These are phyloP conservation scores for Penicillium coprophilum DNA, from an alignment of 495 filamentous ascomycete species.

Conservation along the genomic window DNA sequence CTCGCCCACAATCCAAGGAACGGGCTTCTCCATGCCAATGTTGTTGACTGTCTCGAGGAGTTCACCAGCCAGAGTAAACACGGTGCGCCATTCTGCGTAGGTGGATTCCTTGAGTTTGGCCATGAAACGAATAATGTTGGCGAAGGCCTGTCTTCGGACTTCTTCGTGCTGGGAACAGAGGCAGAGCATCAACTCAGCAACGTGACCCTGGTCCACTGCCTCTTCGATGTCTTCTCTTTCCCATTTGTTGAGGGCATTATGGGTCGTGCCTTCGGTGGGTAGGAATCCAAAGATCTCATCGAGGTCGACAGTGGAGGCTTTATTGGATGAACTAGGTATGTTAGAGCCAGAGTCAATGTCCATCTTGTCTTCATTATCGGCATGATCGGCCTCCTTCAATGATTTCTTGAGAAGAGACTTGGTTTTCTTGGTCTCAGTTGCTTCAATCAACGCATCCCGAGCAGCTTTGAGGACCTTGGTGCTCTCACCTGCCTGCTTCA, in stretches of 20 bases:
- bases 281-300: constrained; percentile 44
- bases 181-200: constrained; percentile 66
- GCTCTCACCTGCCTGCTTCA: constrained; percentile 49
- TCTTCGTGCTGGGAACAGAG: constrained; percentile 70
- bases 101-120: constrained; percentile 65
- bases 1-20: constrained; percentile 70
- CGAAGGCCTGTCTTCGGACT: constrained; percentile 74
- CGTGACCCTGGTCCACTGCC: constrained; percentile 69
- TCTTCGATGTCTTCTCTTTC: constrained; percentile 69
- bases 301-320: constrained; percentile 30
- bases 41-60: constrained; percentile 67
- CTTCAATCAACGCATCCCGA: constrained; percentile 38
- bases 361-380: constrained; percentile 23
- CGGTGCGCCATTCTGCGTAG: constrained; percentile 72
- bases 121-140: constrained; percentile 63
- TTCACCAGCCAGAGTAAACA: constrained; percentile 74
- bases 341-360: constrained; percentile 19
- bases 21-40: constrained; percentile 52
- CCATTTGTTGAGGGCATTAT: constrained; percentile 59
- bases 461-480: constrained; percentile 40
- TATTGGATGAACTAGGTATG: constrained; percentile 6
- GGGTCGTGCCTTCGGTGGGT: constrained; percentile 42
- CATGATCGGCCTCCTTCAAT: constrained; percentile 35
- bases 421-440: constrained; percentile 38
- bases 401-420: constrained; percentile 44